Conservation (phyloP, 2,329 filamentous ascomycete species). For the Thielaviopsis punctulata region DNA sequence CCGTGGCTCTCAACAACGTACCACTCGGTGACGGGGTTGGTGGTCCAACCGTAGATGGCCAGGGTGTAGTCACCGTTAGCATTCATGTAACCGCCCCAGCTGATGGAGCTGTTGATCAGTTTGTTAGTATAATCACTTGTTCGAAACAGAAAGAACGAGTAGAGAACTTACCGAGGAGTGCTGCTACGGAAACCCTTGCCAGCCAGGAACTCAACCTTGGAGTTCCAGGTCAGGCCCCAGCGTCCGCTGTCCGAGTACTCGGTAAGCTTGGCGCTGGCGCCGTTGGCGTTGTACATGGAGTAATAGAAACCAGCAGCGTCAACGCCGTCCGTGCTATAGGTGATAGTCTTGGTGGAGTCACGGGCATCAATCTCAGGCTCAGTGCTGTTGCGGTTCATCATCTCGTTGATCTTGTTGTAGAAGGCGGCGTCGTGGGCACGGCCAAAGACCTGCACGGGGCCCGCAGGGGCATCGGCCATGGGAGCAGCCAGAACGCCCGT, state of each 20-base stretch:
- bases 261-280: not conserved
- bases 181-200: not conserved
- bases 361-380: not conserved
- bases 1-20: not conserved
- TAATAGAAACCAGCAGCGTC: not conserved
- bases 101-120: not conserved
- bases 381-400: not conserved
- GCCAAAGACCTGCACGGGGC: not conserved
- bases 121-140: not conserved
- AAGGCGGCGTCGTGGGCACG: not conserved
- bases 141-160: not conserved
- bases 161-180: not conserved
- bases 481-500: not conserved
- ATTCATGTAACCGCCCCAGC: not conserved
- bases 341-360: not conserved
- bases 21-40: not conserved
- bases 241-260: not conserved
- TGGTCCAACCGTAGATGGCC: not conserved
- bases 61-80: not conserved
- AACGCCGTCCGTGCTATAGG: not conserved
- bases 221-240: not conserved
- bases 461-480: not conserved
- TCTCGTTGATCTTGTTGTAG: not conserved
- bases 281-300: not conserved
- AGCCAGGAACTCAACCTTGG: not conserved